Evolutionary conservation across 345 rosid genomes (phyloP).

Genomic region (Anastatica hierochuntica): DNA sequence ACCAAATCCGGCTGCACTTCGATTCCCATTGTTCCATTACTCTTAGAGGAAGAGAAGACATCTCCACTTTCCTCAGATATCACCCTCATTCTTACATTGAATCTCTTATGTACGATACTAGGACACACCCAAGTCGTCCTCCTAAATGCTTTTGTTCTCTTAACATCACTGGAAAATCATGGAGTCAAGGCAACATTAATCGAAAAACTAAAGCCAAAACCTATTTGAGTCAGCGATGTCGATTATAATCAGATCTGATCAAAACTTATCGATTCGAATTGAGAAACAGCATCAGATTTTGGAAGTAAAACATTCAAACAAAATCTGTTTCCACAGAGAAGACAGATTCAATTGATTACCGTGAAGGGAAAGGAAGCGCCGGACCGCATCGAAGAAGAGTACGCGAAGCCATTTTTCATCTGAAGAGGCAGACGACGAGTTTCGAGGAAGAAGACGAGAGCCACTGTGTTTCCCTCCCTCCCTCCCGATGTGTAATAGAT

Average conservation of each 20-base stretch:
- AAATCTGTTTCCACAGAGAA: neutral
- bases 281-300: neutral
- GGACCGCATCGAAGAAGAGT: neutral
- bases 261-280: neutral
- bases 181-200: neutral
- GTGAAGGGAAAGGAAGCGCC: neutral
- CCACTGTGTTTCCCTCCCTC: neutral
- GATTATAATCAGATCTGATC: neutral
- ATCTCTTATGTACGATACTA: conserved; percentile 3
- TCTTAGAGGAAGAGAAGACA: conserved; percentile 28
- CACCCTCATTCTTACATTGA: conserved; percentile 30
- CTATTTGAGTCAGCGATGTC: neutral
- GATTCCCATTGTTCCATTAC: conserved; percentile 29
- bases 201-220: neutral
- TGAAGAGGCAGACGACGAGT: neutral
- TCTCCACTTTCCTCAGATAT: conserved; percentile 43
- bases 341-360: neutral
- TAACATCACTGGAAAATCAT: conserved; percentile 9
- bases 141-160: neutral
- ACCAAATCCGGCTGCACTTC: conserved; percentile 37
- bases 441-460: neutral
- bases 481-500: no score
- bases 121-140: conserved; percentile 3
- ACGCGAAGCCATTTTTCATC: conserved; percentile 12
- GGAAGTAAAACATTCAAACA: neutral